These are phyloP conservation scores for Zopfia rhizophila DNA, from an alignment of 2,329 filamentous ascomycete genomes.

Conservation along the genomic window DNA sequence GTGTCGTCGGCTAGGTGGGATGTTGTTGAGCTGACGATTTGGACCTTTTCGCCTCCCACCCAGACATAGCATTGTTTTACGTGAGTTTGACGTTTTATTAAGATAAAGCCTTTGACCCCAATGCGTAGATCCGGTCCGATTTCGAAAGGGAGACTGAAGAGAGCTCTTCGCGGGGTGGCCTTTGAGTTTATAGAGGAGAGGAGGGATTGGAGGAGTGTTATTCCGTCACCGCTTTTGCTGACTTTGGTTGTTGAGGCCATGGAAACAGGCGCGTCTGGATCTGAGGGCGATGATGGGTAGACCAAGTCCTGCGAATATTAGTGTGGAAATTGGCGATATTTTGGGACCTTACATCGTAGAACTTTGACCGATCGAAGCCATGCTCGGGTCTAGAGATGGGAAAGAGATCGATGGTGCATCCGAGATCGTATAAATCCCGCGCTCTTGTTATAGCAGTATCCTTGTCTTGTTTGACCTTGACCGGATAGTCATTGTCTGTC, in stretches of 20 bases:
- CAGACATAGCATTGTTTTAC: conserved; percentile 88
- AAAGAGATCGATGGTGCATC: conserved; percentile 91
- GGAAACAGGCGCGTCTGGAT: conserved; percentile 73
- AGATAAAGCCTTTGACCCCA: conserved; percentile 91
- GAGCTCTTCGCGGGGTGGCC: conserved; percentile 82
- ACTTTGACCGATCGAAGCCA: conserved; percentile 82
- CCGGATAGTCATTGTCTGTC: conserved; percentile 90
- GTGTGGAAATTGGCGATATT: neutral
- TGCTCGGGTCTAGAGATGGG: conserved; percentile 79
- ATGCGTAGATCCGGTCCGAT: conserved; percentile 86
- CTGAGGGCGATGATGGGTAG: conserved; percentile 74
- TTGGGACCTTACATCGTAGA: conserved; percentile 80
- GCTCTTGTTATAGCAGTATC: conserved; percentile 85
- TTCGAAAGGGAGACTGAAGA: conserved; percentile 90
- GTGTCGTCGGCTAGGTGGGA: conserved; percentile 82
- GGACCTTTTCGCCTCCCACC: conserved; percentile 83
- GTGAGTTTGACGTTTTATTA: conserved; percentile 85
- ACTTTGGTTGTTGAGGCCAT: conserved; percentile 66
- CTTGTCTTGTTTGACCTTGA: conserved; percentile 74
- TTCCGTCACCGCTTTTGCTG: conserved; percentile 76
- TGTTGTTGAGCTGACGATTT: conserved; percentile 80
- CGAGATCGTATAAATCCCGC: conserved; percentile 94
- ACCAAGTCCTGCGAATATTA: conserved; percentile 77
- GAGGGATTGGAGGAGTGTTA: conserved; percentile 81
- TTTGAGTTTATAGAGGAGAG: conserved; percentile 91